These are phyloP conservation scores for Spergularia bocconei DNA, from an alignment of 148 eudicot species.

Conservation along the genomic window DNA sequence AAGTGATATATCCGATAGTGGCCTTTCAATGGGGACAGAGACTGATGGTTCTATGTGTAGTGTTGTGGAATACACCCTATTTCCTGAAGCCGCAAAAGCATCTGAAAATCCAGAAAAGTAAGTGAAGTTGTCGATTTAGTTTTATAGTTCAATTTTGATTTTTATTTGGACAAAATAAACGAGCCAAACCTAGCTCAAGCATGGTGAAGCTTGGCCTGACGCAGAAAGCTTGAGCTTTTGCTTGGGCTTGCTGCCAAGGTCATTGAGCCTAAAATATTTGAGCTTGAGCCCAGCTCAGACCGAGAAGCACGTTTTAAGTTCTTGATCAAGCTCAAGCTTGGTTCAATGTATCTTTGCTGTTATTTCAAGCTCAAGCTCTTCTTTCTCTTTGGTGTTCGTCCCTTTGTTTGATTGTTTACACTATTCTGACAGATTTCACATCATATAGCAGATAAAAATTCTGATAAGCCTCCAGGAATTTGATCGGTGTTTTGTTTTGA, in stretches of 20 bases:
- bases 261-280: too few relatives aligned
- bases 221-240: too few relatives aligned
- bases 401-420: neutral
- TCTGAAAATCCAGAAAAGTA: conserved; percentile 52
- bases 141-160: neutral
- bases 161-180: neutral
- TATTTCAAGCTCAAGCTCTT: too few relatives aligned
- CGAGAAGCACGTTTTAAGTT: too few relatives aligned
- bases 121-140: conserved; percentile 14
- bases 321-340: too few relatives aligned
- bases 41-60: conserved; percentile 86
- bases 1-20: conserved; percentile 97
- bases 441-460: neutral
- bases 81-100: conserved; percentile 63
- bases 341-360: too few relatives aligned
- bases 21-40: conserved; percentile 95
- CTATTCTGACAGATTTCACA: neutral
- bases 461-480: neutral
- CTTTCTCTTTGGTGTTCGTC: too few relatives aligned
- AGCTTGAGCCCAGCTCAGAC: too few relatives aligned
- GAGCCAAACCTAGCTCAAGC: too few relatives aligned
- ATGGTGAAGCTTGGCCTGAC: too few relatives aligned
- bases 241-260: too few relatives aligned
- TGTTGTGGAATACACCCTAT: conserved; percentile 84
- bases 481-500: neutral